A percentile compares a stretch with the other conserved stretches of the same genome.
phyloP scores from a whole-genome alignment of 2,329 filamentous ascomycete genomes.

The Hortaea werneckii region DNA sequence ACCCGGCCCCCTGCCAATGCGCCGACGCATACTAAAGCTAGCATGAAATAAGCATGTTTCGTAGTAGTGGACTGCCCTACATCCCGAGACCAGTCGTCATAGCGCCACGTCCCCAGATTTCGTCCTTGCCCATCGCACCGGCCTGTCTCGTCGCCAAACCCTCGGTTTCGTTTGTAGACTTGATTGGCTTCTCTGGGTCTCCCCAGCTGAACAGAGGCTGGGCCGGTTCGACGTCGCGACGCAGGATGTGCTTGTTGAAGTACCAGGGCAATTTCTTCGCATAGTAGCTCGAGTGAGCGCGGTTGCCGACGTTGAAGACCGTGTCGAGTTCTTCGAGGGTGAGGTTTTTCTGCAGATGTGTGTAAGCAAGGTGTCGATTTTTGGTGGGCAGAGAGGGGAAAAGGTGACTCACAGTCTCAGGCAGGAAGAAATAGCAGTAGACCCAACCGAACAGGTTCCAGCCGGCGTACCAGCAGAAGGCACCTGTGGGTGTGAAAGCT shows the following conservation, averaged over 20 bases:
- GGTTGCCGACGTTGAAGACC: constrained; percentile 30
- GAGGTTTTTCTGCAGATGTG: constrained; percentile 31
- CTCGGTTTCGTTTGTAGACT: background rate
- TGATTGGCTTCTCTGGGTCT: background rate
- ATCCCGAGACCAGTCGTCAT: too few species aligned
- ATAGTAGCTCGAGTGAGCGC: constrained; percentile 16
- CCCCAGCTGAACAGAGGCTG: constrained; percentile 9
- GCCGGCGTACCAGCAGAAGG: constrained; percentile 32
- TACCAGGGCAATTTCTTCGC: constrained; percentile 18
- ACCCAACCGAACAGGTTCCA: constrained; percentile 25
- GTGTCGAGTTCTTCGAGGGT: constrained; percentile 52
- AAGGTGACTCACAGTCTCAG: constrained; percentile 31
- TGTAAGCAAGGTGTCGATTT: constrained; percentile 37
- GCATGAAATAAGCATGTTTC: too few species aligned
- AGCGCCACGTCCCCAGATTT: background rate
- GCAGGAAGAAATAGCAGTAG: constrained; percentile 14
- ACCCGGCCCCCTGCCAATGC: too few species aligned
- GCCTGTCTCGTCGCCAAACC: background rate
- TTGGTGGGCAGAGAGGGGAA: constrained; percentile 34
- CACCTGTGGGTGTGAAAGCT: constrained; percentile 37
- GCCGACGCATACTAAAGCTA: too few species aligned
- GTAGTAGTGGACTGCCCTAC: too few species aligned
- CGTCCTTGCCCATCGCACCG: background rate
- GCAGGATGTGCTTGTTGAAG: constrained; percentile 11
- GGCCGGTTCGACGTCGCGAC: constrained; percentile 12